phyloP scores from a whole-genome alignment of 192 early-diverging fungal species.

The Oehlia diaphana region DNA sequence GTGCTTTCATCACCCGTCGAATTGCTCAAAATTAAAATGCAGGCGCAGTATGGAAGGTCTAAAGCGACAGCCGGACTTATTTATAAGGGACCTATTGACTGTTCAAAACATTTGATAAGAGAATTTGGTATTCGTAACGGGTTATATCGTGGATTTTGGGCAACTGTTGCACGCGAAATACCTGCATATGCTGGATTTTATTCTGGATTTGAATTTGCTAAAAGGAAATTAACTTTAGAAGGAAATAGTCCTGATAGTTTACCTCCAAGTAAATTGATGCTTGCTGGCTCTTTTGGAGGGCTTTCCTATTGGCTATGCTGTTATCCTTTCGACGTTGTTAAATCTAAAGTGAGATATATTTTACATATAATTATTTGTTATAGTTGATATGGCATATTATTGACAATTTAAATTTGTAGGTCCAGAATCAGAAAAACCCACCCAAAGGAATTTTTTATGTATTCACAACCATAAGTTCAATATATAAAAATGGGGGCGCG shows the following conservation, averaged over 20 bases:
- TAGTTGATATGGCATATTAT: background rate
- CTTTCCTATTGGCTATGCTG: constrained; percentile 78
- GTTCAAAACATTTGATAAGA: constrained; percentile 63
- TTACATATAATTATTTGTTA: background rate
- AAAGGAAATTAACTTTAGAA: constrained; percentile 59
- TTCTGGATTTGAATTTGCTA: constrained; percentile 76
- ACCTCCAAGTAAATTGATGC: constrained; percentile 60
- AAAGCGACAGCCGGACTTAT: constrained; percentile 6
- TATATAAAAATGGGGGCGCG: constrained; percentile 58
- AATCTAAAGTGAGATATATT: constrained; percentile 58
- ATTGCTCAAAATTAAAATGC: constrained; percentile 89
- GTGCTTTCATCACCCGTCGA: constrained; percentile 91
- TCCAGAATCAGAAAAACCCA: constrained; percentile 63
- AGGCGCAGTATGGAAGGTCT: constrained; percentile 75
- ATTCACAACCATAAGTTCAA: constrained; percentile 46
- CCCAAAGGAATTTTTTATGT: constrained; percentile 65
- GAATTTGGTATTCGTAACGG: constrained; percentile 70
- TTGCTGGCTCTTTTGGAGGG: constrained; percentile 79
- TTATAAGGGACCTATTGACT: constrained; percentile 66
- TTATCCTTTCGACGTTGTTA: constrained; percentile 88
- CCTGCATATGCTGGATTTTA: constrained; percentile 89
- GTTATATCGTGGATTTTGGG: constrained; percentile 81
- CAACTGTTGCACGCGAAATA: constrained; percentile 75
- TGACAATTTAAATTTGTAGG: constrained; percentile 27
- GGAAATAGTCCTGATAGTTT: constrained; percentile 53